Conservation (phyloP, 2,329 filamentous ascomycete genomes). For the Byssoonygena ceratinophila region DNA sequence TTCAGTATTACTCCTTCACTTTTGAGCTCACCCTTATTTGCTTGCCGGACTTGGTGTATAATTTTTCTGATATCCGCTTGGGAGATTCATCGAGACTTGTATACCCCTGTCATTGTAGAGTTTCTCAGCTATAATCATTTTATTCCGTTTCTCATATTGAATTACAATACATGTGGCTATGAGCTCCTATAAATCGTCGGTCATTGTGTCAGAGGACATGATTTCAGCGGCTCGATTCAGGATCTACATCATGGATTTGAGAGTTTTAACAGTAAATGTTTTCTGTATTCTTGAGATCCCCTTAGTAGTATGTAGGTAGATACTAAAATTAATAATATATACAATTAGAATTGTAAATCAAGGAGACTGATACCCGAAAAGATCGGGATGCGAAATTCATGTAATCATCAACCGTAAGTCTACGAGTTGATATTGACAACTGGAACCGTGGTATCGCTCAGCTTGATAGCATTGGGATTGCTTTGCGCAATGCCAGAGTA, state of each 20-base stretch:
- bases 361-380: not conserved
- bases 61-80: not conserved
- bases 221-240: too few species aligned
- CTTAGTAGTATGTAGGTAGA: not conserved
- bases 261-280: not conserved
- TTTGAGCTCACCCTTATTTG: not conserved
- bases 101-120: not conserved
- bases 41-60: not conserved
- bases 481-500: slow-evolving; percentile 32
- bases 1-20: too few species aligned
- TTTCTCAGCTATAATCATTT: not conserved
- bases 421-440: slow-evolving; percentile 22
- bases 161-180: not conserved
- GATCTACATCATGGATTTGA: not conserved
- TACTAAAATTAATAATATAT: slow-evolving; percentile 9
- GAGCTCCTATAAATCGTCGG: too few species aligned
- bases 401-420: not conserved
- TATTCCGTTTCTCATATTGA: not conserved
- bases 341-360: not conserved
- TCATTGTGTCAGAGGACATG: not conserved
- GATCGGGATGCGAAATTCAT: not conserved
- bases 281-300: not conserved
- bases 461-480: slow-evolving; percentile 25
- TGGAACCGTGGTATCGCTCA: slow-evolving; percentile 26
- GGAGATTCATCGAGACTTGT: not conserved